These are phyloP conservation scores for Penicillium thymicola DNA, from an alignment of 2,329 filamentous ascomycete genomes.

Conservation along the genomic window DNA sequence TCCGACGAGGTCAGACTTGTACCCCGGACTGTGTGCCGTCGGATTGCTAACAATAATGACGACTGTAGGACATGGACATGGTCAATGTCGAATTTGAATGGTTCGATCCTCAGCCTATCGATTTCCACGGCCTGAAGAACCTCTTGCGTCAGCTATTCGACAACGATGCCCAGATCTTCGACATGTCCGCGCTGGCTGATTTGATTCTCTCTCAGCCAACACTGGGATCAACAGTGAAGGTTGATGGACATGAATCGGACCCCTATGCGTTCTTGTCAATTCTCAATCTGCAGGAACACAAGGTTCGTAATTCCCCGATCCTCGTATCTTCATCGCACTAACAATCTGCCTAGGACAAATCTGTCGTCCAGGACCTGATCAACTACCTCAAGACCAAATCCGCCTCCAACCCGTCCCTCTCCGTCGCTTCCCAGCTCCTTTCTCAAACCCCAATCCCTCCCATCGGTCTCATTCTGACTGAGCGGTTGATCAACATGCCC, in stretches of 20 bases:
- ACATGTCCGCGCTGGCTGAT: conserved; percentile 82
- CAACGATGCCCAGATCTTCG: conserved; percentile 77
- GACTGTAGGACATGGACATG: conserved; percentile 73
- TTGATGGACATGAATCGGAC: conserved; percentile 90
- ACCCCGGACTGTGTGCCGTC: not conserved
- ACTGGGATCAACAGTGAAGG: conserved; percentile 92
- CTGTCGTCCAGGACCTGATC: conserved; percentile 66
- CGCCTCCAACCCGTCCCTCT: conserved; percentile 53
- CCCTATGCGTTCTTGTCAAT: conserved; percentile 90
- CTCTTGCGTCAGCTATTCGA: conserved; percentile 91
- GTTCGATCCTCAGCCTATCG: conserved; percentile 91
- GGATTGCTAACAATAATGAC: conserved; percentile 8
- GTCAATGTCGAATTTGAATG: conserved; percentile 97
- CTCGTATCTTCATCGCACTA: not conserved
- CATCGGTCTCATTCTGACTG: conserved; percentile 83
- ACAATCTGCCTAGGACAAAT: conserved; percentile 54
- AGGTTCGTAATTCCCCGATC: conserved; percentile 34
- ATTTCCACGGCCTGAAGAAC: conserved; percentile 92
- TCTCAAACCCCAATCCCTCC: conserved; percentile 53
- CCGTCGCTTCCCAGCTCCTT: conserved; percentile 58
- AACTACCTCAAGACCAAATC: conserved; percentile 64
- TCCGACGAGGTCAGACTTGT: conserved; percentile 39
- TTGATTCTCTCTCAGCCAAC: conserved; percentile 81
- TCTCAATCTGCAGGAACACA: conserved; percentile 76
- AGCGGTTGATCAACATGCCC: conserved; percentile 96